Conservation (phyloP, 1,284 basidiomycete genomes). For the Moesziomyces aphidis region DNA sequence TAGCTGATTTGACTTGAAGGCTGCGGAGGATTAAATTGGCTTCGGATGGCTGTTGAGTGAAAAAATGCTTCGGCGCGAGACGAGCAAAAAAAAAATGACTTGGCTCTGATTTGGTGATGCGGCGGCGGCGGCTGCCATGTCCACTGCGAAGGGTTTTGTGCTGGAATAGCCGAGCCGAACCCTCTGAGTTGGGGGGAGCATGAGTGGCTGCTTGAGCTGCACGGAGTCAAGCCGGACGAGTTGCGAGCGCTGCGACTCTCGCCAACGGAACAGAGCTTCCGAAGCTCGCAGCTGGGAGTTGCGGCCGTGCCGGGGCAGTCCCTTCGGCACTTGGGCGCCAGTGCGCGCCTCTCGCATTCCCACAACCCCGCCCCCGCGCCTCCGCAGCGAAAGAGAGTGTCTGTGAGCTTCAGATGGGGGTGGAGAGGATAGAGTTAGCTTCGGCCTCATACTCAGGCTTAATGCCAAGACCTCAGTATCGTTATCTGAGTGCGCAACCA, state of each 20-base stretch:
- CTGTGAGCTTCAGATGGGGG: no score
- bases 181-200: no score
- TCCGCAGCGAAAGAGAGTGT: no score
- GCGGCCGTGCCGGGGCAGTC: no score
- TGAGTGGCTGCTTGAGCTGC: not conserved
- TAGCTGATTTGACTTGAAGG: not conserved
- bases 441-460: no score
- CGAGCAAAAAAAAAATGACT: conserved; percentile 3
- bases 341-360: no score
- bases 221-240: not conserved
- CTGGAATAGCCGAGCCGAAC: not conserved
- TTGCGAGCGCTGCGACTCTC: not conserved
- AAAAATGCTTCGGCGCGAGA: not conserved
- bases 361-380: no score
- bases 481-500: no score
- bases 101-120: conserved; percentile 10
- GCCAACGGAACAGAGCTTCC: conserved; percentile 18
- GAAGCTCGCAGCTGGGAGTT: conserved; percentile 6
- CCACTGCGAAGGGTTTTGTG: not conserved
- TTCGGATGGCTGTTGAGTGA: not conserved
- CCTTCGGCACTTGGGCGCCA: conserved; percentile 3
- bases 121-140: not conserved
- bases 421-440: no score
- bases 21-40: conserved; percentile 1
- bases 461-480: no score